Evolutionary conservation across 768 basidiomycete genomes (phyloP).

Genomic region (Pleurotus salmoneostramineus): DNA sequence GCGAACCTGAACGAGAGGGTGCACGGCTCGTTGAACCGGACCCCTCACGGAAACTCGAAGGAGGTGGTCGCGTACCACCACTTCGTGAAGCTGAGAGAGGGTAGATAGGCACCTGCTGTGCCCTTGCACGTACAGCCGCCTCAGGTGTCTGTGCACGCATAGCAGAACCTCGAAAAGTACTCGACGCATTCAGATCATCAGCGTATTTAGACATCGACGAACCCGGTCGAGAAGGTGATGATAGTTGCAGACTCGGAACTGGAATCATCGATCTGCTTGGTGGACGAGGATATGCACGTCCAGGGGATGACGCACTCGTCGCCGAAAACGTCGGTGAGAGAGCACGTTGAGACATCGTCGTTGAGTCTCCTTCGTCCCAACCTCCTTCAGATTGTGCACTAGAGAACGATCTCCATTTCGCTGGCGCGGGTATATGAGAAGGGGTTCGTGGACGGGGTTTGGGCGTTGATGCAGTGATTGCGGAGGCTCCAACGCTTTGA

Average conservation of each 20-base stretch:
- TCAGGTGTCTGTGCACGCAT: conserved; percentile 71
- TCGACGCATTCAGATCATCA: conserved; percentile 42
- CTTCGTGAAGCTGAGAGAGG: conserved; percentile 37
- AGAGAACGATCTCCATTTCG: conserved; percentile 45
- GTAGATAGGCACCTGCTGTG: conserved; percentile 55
- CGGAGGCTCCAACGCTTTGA: conserved; percentile 20
- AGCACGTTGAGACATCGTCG: conserved; percentile 50
- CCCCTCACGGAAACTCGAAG: conserved; percentile 73
- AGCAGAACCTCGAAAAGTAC: conserved; percentile 36
- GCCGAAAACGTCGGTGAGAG: conserved; percentile 59
- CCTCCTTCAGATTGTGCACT: conserved; percentile 40
- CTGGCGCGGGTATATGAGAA: conserved; percentile 71
- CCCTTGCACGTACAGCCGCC: conserved; percentile 51
- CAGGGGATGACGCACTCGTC: conserved; percentile 36
- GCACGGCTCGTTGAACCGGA: conserved; percentile 37
- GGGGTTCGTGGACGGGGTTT: conserved; percentile 78
- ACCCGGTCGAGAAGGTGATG: conserved; percentile 65
- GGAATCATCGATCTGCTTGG: conserved; percentile 85
- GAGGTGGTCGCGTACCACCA: conserved; percentile 46
- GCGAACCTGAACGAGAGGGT: conserved; percentile 64
- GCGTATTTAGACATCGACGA: conserved; percentile 67
- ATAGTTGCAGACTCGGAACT: conserved; percentile 67
- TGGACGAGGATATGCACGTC: conserved; percentile 55
- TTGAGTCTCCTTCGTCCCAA: conserved; percentile 41
- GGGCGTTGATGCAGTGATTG: conserved; percentile 37